Evolutionary conservation across 768 basidiomycete genomes (phyloP), one percentile per base, ranked within the genome.

Genomic region (Lentinula sp.): DNA sequence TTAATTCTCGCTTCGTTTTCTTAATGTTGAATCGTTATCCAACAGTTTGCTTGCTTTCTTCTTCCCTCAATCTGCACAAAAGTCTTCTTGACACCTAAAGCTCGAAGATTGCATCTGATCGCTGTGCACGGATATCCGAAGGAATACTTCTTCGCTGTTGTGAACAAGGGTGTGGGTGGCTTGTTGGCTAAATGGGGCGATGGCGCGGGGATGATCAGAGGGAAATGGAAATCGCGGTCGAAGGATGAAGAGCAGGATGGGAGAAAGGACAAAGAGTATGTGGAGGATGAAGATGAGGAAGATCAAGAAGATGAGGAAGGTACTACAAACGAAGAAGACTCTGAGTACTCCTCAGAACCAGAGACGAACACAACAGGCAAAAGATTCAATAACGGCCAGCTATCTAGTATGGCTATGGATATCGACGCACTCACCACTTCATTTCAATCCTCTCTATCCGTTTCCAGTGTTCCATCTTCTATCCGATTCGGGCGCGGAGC

Each of bases 141-240:
- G 69, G 84, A 94, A 68, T 96, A 88, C 71, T 95, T 93, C 73
- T 96, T 95, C 70, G 84, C 89, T 18, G 88, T 96, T 18, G 94
- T 91, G 15, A 95, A 95, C 73, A 93, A 91, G 69, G 94, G 94
- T 21, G 84, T 94, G 11, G 92, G 91, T 11, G 90, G 88, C 3
- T 74, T 94, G 16, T 71, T 93, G 59, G 83, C 84, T 70, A 51
- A 13, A 51, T 32, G 91, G 89, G 92, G 92, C 9, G 89, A 90
- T 61, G 92, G 91, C 5, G 92, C 84, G 4, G 92, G 89, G 65
- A 78, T 94, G 75, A 77, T 93, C 57, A 80, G 92, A 42, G 82
- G 82, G 10, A 76, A 82, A 60, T 94, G 91, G 91, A 89, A 84
- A 54, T 66, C 76, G 4, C 75, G 84, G 35, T 75, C 76, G 28